These are phyloP conservation scores for Cladosporium austrohemisphaericum DNA, from an alignment of 2,329 filamentous ascomycete genomes.

Conservation along the genomic window DNA sequence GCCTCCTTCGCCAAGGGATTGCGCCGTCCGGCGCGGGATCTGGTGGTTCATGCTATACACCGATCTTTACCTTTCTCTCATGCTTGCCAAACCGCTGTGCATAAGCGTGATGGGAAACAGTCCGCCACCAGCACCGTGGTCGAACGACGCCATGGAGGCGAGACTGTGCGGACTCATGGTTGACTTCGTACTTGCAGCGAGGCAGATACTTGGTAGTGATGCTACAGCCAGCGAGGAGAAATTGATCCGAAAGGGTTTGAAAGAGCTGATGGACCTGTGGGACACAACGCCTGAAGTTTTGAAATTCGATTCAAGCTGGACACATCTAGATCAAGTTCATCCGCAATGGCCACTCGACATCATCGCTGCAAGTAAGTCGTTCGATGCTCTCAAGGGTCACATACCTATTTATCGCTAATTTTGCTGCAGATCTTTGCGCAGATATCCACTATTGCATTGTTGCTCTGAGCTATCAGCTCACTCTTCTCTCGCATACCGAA, in stretches of 20 bases:
- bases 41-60: constrained; percentile 54
- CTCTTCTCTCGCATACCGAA: too few species aligned
- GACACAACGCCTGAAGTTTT: constrained; percentile 47
- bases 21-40: constrained; percentile 40
- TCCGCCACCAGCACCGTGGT: constrained; percentile 44
- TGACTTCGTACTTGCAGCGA: too few species aligned
- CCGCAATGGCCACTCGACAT: constrained; percentile 47
- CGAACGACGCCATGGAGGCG: constrained; percentile 41
- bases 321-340: constrained; percentile 33
- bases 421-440: too few species aligned
- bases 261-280: constrained; percentile 39
- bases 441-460: too few species aligned
- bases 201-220: constrained; percentile 43
- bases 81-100: constrained; percentile 45
- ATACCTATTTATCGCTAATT: too few species aligned
- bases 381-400: too few species aligned
- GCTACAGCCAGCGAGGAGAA: constrained; percentile 39
- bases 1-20: constrained; percentile 38
- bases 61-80: constrained; percentile 50
- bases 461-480: too few species aligned
- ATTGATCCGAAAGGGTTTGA: constrained; percentile 43
- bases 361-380: constrained; percentile 41
- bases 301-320: constrained; percentile 46
- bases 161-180: constrained; percentile 44
- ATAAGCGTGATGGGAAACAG: constrained; percentile 49